These are phyloP conservation scores for Lophium mytilinum DNA, from an alignment of 495 filamentous ascomycete genomes.

Conservation along the genomic window DNA sequence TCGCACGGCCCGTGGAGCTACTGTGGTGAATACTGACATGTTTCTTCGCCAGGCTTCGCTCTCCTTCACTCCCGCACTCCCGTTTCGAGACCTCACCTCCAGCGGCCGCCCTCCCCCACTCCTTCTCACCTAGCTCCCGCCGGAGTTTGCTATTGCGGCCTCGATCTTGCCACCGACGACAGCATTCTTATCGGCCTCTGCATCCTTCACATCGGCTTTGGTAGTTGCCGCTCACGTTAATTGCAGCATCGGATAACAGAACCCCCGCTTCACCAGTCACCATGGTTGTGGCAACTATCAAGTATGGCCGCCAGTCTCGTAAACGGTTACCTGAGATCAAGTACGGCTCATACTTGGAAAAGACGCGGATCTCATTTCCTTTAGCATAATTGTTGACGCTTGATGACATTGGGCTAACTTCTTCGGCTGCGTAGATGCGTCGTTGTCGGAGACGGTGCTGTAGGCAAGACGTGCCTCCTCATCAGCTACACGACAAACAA, in stretches of 20 bases:
- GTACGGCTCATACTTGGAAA: conserved; percentile 5
- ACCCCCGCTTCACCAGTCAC: neutral
- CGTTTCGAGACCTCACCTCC: conserved; percentile 18
- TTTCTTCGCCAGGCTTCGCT: conserved; percentile 7
- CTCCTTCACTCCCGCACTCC: conserved; percentile 13
- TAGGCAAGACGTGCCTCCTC: conserved; percentile 96
- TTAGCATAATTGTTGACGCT: neutral
- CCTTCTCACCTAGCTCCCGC: neutral
- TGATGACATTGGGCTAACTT: neutral
- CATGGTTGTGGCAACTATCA: conserved; percentile 24
- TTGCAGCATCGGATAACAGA: neutral
- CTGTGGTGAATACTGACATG: conserved; percentile 12
- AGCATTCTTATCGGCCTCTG: neutral
- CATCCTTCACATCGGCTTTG: neutral
- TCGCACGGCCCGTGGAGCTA: neutral
- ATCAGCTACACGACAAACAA: conserved; percentile 99
- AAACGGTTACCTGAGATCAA: conserved; percentile 5
- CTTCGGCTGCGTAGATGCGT: conserved; percentile 60
- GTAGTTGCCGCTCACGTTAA: neutral
- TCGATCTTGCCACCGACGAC: neutral
- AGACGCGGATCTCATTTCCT: neutral
- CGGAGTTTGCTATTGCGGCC: neutral
- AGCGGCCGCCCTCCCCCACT: neutral
- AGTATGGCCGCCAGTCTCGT: neutral
- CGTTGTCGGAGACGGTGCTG: conserved; percentile 97